Conservation (phyloP, 2,329 filamentous ascomycete genomes). For the Trichoderma brevicompactum region DNA sequence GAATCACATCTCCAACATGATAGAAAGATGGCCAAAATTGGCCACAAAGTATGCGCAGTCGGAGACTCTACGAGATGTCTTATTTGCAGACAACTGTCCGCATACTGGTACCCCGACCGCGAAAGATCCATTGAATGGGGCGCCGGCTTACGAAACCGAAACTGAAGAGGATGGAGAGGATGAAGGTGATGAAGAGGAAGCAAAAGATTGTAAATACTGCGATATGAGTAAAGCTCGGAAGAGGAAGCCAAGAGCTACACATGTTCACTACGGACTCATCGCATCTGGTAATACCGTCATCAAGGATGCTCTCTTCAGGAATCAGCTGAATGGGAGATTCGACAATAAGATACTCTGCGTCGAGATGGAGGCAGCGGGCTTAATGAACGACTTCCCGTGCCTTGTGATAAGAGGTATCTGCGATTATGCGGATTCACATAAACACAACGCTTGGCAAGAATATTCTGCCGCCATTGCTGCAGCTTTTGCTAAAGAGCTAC, state of each 20-base stretch:
- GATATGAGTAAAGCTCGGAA: background rate
- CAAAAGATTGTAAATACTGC: background rate
- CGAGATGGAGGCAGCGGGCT: conserved; percentile 40
- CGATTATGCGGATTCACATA: conserved; percentile 48
- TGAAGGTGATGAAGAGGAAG: background rate
- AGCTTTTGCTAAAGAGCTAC: conserved; percentile 35
- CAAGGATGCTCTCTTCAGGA: conserved; percentile 39
- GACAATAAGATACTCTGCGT: conserved; percentile 34
- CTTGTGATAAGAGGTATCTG: conserved; percentile 47
- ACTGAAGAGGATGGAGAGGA: background rate
- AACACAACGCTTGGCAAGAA: conserved; percentile 44
- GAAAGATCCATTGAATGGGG: background rate
- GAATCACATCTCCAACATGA: background rate
- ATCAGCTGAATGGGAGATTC: conserved; percentile 34
- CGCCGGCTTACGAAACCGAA: background rate
- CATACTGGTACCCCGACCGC: background rate
- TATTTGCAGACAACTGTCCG: background rate
- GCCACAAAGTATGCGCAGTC: background rate
- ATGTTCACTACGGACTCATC: conserved; percentile 34
- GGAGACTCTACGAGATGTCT: background rate
- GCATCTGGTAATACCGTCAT: conserved; percentile 45
- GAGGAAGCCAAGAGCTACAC: background rate
- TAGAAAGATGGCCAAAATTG: background rate
- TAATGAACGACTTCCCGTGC: conserved; percentile 39
- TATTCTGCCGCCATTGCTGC: conserved; percentile 44